Evolutionary conservation across 1,284 basidiomycete genomes (phyloP).

Genomic region (Pseudozyma flocculosa): DNA sequence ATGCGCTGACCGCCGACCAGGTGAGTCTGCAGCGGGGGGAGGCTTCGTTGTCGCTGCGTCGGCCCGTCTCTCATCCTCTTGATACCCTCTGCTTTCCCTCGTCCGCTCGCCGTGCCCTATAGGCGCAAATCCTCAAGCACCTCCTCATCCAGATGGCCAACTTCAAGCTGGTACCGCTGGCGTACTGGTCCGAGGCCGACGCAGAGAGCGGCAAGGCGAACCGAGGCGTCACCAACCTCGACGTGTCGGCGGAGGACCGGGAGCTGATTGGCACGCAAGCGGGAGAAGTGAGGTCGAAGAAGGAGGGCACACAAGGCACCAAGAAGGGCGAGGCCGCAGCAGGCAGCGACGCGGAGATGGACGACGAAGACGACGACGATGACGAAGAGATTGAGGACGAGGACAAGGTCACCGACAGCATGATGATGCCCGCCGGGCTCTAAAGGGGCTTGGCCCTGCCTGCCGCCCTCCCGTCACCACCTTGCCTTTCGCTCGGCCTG

Average conservation of each 20-base stretch:
- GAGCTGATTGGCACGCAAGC: conserved; percentile 32
- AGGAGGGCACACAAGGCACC: conserved; percentile 10
- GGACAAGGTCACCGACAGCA: conserved; percentile 36
- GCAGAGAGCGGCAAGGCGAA: conserved; percentile 37
- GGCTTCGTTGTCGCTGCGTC: no score
- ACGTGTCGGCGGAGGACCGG: conserved; percentile 34
- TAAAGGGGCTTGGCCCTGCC: no score
- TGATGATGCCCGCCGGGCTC: conserved; percentile 51
- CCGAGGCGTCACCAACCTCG: conserved; percentile 33
- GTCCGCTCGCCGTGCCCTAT: neutral
- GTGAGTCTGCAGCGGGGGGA: no score
- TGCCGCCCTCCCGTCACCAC: no score
- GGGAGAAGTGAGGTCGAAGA: conserved; percentile 26
- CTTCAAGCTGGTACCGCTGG: conserved; percentile 53
- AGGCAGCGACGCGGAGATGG: conserved; percentile 18
- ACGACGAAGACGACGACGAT: conserved; percentile 34
- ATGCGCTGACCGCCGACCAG: conserved; percentile 71
- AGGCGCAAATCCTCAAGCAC: conserved; percentile 56
- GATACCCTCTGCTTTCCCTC: no score
- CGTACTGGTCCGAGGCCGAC: conserved; percentile 51
- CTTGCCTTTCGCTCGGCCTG: no score
- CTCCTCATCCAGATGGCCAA: conserved; percentile 51
- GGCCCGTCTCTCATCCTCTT: no score
- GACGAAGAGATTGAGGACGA: conserved; percentile 23
- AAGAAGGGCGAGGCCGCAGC: conserved; percentile 7